Conservation (phyloP, 805 yeast genomes). For the Teunomyces panamensis region DNA sequence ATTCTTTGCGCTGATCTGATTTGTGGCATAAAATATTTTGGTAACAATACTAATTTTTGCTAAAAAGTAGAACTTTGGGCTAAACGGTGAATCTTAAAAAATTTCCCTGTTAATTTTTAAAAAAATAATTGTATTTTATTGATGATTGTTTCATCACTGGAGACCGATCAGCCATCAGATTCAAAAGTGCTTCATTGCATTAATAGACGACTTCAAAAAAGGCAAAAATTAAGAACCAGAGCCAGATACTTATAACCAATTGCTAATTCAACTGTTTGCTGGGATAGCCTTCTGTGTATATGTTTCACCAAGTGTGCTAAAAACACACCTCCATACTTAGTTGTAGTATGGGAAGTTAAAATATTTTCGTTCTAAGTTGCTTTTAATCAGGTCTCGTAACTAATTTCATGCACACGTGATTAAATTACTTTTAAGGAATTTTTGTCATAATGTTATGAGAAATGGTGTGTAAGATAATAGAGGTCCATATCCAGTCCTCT, state of each 20-base stretch:
- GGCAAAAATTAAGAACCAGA: background rate
- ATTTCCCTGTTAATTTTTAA: background rate
- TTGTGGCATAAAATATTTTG: background rate
- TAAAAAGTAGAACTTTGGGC: background rate
- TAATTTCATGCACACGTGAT: constrained; percentile 3
- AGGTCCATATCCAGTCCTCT: background rate
- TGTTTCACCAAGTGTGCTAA: background rate
- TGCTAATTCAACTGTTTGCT: background rate
- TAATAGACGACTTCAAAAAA: background rate
- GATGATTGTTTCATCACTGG: constrained; percentile 1
- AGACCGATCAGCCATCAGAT: background rate
- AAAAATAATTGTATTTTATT: background rate
- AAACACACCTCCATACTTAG: background rate
- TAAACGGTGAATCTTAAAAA: constrained; percentile 3
- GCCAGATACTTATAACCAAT: too few species aligned
- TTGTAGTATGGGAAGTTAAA: background rate
- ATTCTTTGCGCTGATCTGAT: background rate
- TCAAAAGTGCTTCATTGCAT: background rate
- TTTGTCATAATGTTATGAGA: background rate
- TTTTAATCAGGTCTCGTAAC: constrained; percentile 1
- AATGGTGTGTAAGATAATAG: background rate
- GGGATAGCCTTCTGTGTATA: background rate
- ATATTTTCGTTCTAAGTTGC: background rate
- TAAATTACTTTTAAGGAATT: background rate
- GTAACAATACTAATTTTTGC: background rate